Conservation (phyloP, 2,329 filamentous ascomycete genomes). For the Aurifilum marmelostoma region DNA sequence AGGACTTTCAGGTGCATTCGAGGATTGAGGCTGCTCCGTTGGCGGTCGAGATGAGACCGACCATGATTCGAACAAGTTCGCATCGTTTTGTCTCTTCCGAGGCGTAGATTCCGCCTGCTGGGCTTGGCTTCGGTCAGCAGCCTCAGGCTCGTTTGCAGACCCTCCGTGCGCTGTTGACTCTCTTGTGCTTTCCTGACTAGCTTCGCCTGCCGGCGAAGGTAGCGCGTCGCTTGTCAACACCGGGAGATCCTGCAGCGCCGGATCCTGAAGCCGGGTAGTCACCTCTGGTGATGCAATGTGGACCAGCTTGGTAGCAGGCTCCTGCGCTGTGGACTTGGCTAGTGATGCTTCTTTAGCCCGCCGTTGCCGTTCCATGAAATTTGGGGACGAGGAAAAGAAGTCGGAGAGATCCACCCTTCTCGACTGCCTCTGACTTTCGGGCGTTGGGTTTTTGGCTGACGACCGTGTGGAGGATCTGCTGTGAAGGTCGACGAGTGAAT, state of each 20-base stretch:
- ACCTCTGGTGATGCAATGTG: slow-evolving; percentile 7
- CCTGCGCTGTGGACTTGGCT: slow-evolving; percentile 10
- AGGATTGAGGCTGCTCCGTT: slow-evolving; percentile 11
- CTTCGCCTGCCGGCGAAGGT: slow-evolving; percentile 6
- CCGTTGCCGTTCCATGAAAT: slow-evolving; percentile 26
- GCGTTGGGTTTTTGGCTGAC: slow-evolving; percentile 36
- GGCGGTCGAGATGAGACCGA: slow-evolving; percentile 20
- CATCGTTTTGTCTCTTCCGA: slow-evolving; percentile 17
- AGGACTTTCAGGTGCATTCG: slow-evolving; percentile 12
- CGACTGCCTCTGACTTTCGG: slow-evolving; percentile 36
- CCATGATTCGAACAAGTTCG: slow-evolving; percentile 24
- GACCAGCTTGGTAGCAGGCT: not conserved
- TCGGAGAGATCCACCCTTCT: slow-evolving; percentile 52
- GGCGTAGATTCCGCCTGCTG: slow-evolving; percentile 11
- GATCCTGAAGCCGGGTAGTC: not conserved
- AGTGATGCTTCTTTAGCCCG: slow-evolving; percentile 21
- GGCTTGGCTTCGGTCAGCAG: not conserved
- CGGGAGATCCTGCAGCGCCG: not conserved
- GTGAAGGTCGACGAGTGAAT: slow-evolving; percentile 27
- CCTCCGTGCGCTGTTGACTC: slow-evolving; percentile 1
- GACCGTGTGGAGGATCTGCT: slow-evolving; percentile 34
- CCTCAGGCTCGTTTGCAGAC: slow-evolving; percentile 19
- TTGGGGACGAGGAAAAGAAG: slow-evolving; percentile 61
- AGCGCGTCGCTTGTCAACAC: slow-evolving; percentile 13
- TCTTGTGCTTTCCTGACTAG: slow-evolving; percentile 7